Evolutionary conservation across 2,329 filamentous ascomycete genomes (phyloP).

Genomic region (Diaporthe caulivora): DNA sequence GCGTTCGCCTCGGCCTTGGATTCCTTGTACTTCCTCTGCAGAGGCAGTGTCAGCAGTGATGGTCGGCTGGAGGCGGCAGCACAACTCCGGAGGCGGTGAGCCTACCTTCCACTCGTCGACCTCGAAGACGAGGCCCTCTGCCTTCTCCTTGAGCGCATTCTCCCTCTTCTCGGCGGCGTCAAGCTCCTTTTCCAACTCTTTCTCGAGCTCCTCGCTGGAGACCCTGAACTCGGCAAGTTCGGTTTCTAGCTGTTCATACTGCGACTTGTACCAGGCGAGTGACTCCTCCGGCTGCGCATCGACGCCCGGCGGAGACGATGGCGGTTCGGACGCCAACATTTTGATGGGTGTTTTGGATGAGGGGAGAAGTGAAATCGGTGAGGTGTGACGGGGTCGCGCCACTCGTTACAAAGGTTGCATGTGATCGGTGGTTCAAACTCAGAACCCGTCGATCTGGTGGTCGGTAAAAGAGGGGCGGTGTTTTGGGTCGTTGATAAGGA

Average conservation of each 20-base stretch:
- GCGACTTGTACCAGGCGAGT: slow-evolving; percentile 92
- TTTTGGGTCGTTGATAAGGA: slow-evolving; percentile 32
- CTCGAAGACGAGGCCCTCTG: slow-evolving; percentile 86
- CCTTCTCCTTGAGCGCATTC: slow-evolving; percentile 85
- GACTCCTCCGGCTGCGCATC: slow-evolving; percentile 76
- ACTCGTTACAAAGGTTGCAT: slow-evolving; percentile 38
- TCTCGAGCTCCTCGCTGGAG: slow-evolving; percentile 93
- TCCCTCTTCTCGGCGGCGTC: slow-evolving; percentile 96
- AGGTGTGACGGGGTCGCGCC: slow-evolving; percentile 36
- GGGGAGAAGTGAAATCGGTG: slow-evolving; percentile 27
- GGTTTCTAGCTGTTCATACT: slow-evolving; percentile 92
- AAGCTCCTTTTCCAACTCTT: slow-evolving; percentile 95
- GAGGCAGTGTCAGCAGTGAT: slow-evolving; percentile 42
- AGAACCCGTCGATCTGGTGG: slow-evolving; percentile 24
- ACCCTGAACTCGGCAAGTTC: slow-evolving; percentile 95
- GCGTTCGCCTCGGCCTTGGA: slow-evolving; percentile 88
- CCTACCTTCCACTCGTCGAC: slow-evolving; percentile 98
- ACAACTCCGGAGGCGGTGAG: slow-evolving; percentile 29
- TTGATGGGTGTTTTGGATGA: slow-evolving; percentile 30
- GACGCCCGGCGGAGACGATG: slow-evolving; percentile 72
- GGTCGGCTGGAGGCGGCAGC: background rate
- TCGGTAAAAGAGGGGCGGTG: slow-evolving; percentile 25
- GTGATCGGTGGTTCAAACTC: slow-evolving; percentile 33
- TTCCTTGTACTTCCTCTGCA: slow-evolving; percentile 93
- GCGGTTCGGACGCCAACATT: slow-evolving; percentile 66